phyloP scores from a whole-genome alignment of 371 early-diverging fungal genomes.

The Mucor lusitanicus region DNA sequence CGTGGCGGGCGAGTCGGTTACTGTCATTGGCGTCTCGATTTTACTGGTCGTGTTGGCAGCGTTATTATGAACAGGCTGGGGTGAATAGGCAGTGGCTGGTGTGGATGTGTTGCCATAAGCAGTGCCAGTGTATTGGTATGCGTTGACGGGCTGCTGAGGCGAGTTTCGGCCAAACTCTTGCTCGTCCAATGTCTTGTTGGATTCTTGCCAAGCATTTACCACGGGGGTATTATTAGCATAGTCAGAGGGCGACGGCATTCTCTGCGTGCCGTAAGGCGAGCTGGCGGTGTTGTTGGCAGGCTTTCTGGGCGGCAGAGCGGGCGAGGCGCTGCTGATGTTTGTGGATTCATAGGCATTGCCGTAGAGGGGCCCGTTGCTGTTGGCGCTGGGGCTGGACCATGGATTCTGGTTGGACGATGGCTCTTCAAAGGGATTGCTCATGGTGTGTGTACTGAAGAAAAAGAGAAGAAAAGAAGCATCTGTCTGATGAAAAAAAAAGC shows the following conservation, averaged over 20 bases:
- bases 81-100: constrained; percentile 23
- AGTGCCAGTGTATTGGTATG: constrained; percentile 35
- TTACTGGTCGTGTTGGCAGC: neutral
- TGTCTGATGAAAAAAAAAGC: neutral
- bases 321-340: constrained; percentile 1
- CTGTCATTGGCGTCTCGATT: constrained; percentile 12
- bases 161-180: constrained; percentile 4
- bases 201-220: constrained; percentile 30
- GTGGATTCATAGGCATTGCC: constrained; percentile 34
- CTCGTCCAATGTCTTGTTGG: constrained; percentile 25
- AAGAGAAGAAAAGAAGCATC: neutral
- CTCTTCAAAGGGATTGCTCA: constrained; percentile 19
- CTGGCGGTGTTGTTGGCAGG: neutral
- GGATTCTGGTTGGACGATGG: neutral
- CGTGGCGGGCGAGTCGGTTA: neutral
- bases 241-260: constrained; percentile 42
- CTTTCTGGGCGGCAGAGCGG: constrained; percentile 26
- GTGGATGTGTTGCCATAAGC: constrained; percentile 18
- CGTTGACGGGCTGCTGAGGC: constrained; percentile 13
- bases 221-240: constrained; percentile 22
- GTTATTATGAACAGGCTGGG: neutral
- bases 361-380: constrained; percentile 12
- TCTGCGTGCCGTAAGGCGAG: constrained; percentile 20
- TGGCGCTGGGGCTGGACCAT: neutral
- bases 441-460: neutral